phyloP scores from a whole-genome alignment of 2,329 filamentous ascomycete genomes.

The Colletotrichum scovillei region DNA sequence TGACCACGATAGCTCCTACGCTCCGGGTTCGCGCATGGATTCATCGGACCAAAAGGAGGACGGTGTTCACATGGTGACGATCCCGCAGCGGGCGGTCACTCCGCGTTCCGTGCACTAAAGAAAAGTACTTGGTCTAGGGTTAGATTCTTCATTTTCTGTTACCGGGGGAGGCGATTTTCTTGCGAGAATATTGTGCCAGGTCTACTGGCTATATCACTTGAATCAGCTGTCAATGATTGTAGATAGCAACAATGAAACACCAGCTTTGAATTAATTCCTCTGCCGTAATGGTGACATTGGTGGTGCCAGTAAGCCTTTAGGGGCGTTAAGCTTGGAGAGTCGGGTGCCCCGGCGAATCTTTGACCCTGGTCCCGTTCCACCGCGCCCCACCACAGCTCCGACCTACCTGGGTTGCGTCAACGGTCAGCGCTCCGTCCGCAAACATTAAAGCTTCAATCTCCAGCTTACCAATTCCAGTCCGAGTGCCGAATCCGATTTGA shows the following conservation, averaged over 20 bases:
- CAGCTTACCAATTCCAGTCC: slow-evolving; percentile 27
- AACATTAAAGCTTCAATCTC: neutral
- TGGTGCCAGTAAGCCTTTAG: neutral
- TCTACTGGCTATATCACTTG: neutral
- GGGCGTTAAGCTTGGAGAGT: neutral
- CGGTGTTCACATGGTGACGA: slow-evolving; percentile 33
- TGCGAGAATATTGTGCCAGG: slow-evolving; percentile 5
- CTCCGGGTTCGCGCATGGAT: slow-evolving; percentile 28
- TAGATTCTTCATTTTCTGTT: neutral
- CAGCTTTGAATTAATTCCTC: neutral
- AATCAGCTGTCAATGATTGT: slow-evolving; percentile 17
- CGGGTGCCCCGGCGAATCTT: slow-evolving; percentile 24
- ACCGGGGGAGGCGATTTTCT: neutral
- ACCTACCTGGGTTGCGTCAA: slow-evolving; percentile 13
- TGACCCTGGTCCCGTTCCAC: slow-evolving; percentile 26
- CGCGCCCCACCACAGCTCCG: slow-evolving; percentile 28
- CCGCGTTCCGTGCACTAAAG: slow-evolving; percentile 27
- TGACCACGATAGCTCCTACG: slow-evolving; percentile 35
- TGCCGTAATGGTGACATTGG: neutral
- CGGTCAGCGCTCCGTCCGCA: neutral
- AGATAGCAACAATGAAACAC: slow-evolving; percentile 25
- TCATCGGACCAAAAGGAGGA: slow-evolving; percentile 35
- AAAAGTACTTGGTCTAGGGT: neutral
- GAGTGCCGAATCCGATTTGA: neutral
- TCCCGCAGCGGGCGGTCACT: slow-evolving; percentile 33